Conservation (phyloP, 73 alveolate genomes). For the Durusdinium trenchii region DNA sequence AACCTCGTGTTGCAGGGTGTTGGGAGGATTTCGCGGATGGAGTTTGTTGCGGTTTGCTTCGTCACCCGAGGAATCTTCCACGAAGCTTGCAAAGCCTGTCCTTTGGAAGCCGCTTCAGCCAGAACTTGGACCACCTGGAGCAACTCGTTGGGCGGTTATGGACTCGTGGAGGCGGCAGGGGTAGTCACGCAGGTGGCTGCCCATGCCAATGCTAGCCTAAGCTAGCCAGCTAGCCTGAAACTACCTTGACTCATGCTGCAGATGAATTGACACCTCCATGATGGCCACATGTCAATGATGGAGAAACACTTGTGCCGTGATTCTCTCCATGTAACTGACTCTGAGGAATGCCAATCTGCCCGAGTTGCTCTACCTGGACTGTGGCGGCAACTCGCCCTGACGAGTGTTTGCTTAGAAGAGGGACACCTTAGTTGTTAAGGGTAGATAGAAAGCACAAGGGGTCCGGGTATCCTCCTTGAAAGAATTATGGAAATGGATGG, state of each 20-base stretch:
- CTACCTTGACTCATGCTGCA: background rate
- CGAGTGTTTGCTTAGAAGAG: too few relatives aligned
- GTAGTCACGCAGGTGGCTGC: too few relatives aligned
- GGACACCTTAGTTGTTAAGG: too few relatives aligned
- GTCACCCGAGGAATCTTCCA: conserved; percentile 24
- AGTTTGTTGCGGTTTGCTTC: too few relatives aligned
- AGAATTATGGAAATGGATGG: too few relatives aligned
- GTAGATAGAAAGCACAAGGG: too few relatives aligned
- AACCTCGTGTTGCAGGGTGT: too few relatives aligned
- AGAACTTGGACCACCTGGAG: conserved; percentile 51
- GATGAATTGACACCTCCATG: background rate
- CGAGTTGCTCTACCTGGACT: conserved; percentile 41
- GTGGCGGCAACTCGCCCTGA: conserved; percentile 30
- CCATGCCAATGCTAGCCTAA: too few relatives aligned
- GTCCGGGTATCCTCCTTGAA: too few relatives aligned
- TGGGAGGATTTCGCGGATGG: too few relatives aligned
- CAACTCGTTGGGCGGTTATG: background rate
- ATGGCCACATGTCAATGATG: background rate
- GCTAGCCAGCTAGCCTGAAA: too few relatives aligned
- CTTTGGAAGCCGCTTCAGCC: conserved; percentile 40
- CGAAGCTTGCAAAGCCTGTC: background rate
- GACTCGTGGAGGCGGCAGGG: too few relatives aligned
- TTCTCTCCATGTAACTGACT: background rate
- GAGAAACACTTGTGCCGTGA: background rate
- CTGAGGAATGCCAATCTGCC: conserved; percentile 29